Base-by-base conservation (phyloP, 768 basidiomycete genomes). In the Amanita rimosa region DNA sequence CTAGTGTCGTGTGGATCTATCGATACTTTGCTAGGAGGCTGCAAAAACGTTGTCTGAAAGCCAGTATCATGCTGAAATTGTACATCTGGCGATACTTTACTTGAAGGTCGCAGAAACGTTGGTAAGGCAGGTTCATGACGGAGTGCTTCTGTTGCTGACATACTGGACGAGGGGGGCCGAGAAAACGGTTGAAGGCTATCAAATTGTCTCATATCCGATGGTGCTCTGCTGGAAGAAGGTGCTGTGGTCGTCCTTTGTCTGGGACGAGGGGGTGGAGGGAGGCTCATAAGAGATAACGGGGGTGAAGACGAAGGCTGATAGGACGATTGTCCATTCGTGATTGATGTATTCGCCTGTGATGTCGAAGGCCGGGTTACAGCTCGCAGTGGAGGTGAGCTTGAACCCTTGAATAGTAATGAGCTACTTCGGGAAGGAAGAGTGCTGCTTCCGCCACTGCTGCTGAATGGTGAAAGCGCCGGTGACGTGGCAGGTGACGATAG, bases 191-290 rank as follows among this genome's bases (percentile, higher is more conserved):
- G 31, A 31, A 31, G 31, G 11, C 13, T 13, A 53, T 51, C 22
- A 60, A 43, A 6, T 54, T 9, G 41, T 19, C 24, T 26, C 7
- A 43, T 8, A 27, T 43, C 26, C 3, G 41, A n/a, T 43, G 41
- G 26, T 43, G 41, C n/a, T 17, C 22, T 48, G 6, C 35, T 41
- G 26, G 47, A 40, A 22, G 39, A 16, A 16, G 26, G 38, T 4
- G 29, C 50, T 51, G 59, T 49, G 17, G 61, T 56, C n/a, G 62
- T 58, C 47, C 65, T 62, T 29, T 57, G 58, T 22, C 66, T 62
- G 14, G 60, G 64, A 43, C 79, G 71, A 14, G 79, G 80, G 4
- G 80, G 79, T 9, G 78, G 79, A 1, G 79, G 77, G 8, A 82
- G 63, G 54, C 67, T 72, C 43, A 58, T 71, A 46, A 65, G 52